Percentiles rank a stretch among this genome's conserved stretches.
Conservation (phyloP, 2,329 filamentous ascomycete genomes). For the Aureobasidium subglaciale region DNA sequence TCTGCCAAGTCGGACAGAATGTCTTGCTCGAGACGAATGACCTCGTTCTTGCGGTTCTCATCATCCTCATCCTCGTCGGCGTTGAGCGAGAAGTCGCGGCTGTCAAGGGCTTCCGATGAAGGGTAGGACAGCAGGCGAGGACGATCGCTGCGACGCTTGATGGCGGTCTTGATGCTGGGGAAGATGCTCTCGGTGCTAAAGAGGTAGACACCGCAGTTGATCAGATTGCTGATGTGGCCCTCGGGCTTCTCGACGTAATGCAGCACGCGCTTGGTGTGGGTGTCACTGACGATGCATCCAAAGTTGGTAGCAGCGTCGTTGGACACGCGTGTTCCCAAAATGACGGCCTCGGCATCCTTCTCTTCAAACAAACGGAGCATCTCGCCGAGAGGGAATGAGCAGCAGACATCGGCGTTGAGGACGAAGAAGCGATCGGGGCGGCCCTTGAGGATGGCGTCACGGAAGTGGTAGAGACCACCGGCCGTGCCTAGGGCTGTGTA, state of each 20-base stretch:
- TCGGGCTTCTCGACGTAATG: slow-evolving; percentile 99
- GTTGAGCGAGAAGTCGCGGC: slow-evolving; percentile 42
- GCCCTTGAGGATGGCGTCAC: slow-evolving; percentile 95
- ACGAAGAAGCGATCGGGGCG: slow-evolving; percentile 93
- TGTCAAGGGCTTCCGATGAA: slow-evolving; percentile 85
- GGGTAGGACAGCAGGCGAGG: slow-evolving; percentile 92
- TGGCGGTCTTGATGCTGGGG: slow-evolving; percentile 86
- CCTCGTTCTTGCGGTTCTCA: slow-evolving; percentile 68
- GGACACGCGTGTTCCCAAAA: slow-evolving; percentile 83
- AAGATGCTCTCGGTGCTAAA: slow-evolving; percentile 95
- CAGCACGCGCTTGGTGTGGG: slow-evolving; percentile 87
- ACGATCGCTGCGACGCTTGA: slow-evolving; percentile 89
- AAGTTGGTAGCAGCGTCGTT: slow-evolving; percentile 94
- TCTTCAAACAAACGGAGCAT: slow-evolving; percentile 94
- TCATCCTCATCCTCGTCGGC: slow-evolving; percentile 60
- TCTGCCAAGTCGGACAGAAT: slow-evolving; percentile 93
- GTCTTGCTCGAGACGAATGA: slow-evolving; percentile 93
- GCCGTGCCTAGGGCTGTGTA: slow-evolving; percentile 95
- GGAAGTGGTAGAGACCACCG: slow-evolving; percentile 96
- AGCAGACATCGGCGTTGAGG: slow-evolving; percentile 96
- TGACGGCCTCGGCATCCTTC: slow-evolving; percentile 92
- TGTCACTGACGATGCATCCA: slow-evolving; percentile 92
- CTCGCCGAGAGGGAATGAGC: slow-evolving; percentile 89
- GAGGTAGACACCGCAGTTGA: slow-evolving; percentile 98
- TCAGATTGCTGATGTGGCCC: slow-evolving; percentile 93